Evolutionary conservation across 2,329 filamentous ascomycete genomes (phyloP).

Genomic region (Huntiella bhutanensis): DNA sequence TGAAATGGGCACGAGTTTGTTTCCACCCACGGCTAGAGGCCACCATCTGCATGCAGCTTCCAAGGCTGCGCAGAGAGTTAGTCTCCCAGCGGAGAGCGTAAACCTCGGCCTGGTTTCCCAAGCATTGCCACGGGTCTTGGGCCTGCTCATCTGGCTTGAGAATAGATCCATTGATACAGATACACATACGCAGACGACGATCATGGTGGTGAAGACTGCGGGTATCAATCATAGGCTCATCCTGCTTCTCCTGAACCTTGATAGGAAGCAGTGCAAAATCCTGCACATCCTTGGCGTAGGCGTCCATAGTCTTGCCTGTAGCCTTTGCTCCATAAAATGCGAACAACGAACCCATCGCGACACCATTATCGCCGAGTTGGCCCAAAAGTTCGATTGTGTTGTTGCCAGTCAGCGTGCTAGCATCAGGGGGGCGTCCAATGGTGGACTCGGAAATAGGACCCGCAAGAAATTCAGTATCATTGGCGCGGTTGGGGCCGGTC

Average conservation of each 20-base stretch:
- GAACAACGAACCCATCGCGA: conserved; percentile 69
- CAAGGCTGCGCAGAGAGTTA: conserved; percentile 57
- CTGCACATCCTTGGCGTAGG: conserved; percentile 69
- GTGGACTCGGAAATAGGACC: conserved; percentile 60
- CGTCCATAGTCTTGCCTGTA: conserved; percentile 70
- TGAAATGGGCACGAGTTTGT: conserved; percentile 37
- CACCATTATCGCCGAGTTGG: conserved; percentile 56
- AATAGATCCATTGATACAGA: conserved; percentile 70
- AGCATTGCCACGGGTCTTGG: conserved; percentile 51
- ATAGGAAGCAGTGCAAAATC: conserved; percentile 78
- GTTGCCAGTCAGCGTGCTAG: conserved; percentile 53
- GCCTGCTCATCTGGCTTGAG: conserved; percentile 52
- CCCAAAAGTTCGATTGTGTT: conserved; percentile 65
- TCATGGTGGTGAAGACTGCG: conserved; percentile 34
- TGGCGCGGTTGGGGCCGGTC: conserved; percentile 9
- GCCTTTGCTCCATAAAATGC: conserved; percentile 79
- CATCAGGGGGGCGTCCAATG: conserved; percentile 61
- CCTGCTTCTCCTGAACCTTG: conserved; percentile 25
- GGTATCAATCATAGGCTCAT: conserved; percentile 27
- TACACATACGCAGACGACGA: conserved; percentile 58
- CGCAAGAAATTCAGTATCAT: conserved; percentile 43
- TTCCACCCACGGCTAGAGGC: conserved; percentile 68
- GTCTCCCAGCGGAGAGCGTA: conserved; percentile 77
- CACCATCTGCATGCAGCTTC: conserved; percentile 56
- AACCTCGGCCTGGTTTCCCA: conserved; percentile 55